Evolutionary conservation across 208 protist genomes (phyloP), one percentile per base, ranked within the genome.

Genomic region (Leptomonas pyrrhocoris): DNA sequence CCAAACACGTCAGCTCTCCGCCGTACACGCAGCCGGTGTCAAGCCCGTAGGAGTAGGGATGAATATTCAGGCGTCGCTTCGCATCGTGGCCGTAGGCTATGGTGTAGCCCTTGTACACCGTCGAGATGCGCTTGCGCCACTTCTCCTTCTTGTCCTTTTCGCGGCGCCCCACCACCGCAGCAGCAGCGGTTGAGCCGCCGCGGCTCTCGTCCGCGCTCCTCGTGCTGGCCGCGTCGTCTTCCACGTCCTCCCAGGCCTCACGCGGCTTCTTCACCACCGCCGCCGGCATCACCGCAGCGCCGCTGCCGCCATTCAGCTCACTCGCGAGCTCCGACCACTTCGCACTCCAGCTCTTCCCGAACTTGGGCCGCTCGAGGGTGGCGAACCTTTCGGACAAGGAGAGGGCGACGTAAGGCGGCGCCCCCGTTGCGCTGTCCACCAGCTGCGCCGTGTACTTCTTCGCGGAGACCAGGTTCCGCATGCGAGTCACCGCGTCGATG

Each of bases 21-120:
- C 86, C 90, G 54, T 92, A 93, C 30, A 68, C 77, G 61, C 89
- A 95, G 38, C 85, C 78, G 0, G 74, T 89, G 64, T 97, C 89
- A 8, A 97, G 66, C 11, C 92, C 92, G 51, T 89, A 76, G 7
- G 86, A 84, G 68, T 80, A 84, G 5, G 74, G 67, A n/a, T 90
- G 36, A 31, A 79, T 36, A 71, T 97, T 86, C 69, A 95, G 68
- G 16, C 77, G 62, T 3, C 84, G 61, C 54, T 88, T 83, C 49
- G 89, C 89, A 62, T 97, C 88, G 63, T 95, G 92, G 12, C 89
- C 92, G 77, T 86, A 97, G 5, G 81, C 64, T 28, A 90, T 65
- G 0, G 71, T 86, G 48, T 61, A 59, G 49, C 51, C 63, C 2
- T 25, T 50, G 36, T 79, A 85, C 23, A 50, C 68, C 18, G 28